phyloP scores from a whole-genome alignment of 2,329 filamentous ascomycete genomes.

The Xylariales sp. region DNA sequence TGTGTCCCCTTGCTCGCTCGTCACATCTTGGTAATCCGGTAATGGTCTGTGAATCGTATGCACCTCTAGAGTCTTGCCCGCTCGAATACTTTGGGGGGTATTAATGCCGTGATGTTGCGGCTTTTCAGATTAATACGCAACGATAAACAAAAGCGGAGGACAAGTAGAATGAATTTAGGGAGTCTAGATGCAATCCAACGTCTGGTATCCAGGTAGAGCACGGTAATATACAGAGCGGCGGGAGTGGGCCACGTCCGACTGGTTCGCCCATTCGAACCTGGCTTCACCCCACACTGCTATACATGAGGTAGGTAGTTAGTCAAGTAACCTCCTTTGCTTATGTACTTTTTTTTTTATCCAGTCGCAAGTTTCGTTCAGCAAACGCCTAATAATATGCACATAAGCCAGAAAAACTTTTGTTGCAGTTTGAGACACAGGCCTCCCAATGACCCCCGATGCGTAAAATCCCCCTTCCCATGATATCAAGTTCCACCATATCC shows the following conservation, averaged over 20 bases:
- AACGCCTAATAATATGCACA: conserved; percentile 26
- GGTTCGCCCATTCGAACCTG: neutral
- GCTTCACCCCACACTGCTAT: conserved; percentile 1
- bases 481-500: conserved; percentile 15
- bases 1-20: neutral
- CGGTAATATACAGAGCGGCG: conserved; percentile 15
- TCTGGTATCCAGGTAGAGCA: conserved; percentile 1
- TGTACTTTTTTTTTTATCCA: neutral
- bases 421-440: conserved; percentile 6
- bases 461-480: conserved; percentile 7
- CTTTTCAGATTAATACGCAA: neutral
- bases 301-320: neutral
- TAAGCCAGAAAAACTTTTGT: conserved; percentile 12
- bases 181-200: neutral
- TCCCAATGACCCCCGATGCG: conserved; percentile 22
- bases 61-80: neutral
- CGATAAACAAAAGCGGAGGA: neutral
- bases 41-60: neutral
- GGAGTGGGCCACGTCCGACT: conserved; percentile 5
- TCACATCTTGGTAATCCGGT: conserved; percentile 17
- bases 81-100: neutral
- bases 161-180: neutral
- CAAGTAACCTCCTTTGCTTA: neutral
- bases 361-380: neutral
- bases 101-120: neutral